phyloP scores from a whole-genome alignment of 2,329 filamentous ascomycete species.

The Calonectria montana region DNA sequence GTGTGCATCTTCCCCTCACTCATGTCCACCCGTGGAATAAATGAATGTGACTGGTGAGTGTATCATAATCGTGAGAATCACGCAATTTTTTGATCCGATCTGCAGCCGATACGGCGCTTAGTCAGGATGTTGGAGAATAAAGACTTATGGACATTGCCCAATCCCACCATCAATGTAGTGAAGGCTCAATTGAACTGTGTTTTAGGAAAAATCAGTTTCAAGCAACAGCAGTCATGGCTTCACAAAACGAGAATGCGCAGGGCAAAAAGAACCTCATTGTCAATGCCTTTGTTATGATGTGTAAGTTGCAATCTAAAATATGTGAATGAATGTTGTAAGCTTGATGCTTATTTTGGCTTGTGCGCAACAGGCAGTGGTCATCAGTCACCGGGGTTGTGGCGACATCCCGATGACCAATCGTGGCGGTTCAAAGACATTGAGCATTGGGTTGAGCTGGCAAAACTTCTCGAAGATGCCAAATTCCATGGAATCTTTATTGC shows the following conservation, averaged over 20 bases:
- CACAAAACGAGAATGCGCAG: constrained; percentile 22
- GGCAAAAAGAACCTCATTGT: constrained; percentile 54
- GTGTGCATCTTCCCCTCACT: constrained; percentile 18
- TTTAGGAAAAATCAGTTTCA: neutral
- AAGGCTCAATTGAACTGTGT: constrained; percentile 2
- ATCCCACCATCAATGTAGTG: constrained; percentile 2
- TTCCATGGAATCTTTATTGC: constrained; percentile 77
- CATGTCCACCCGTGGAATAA: constrained; percentile 14
- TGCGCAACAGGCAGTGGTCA: constrained; percentile 52
- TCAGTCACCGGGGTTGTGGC: constrained; percentile 63
- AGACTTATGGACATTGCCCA: neutral
- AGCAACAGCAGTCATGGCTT: constrained; percentile 29
- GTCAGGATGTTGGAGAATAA: constrained; percentile 25
- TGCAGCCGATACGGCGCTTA: neutral
- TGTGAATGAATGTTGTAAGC: neutral
- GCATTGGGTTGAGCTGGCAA: constrained; percentile 71
- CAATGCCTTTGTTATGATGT: constrained; percentile 57
- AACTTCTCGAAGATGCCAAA: constrained; percentile 69
- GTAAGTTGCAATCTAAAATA: constrained; percentile 35
- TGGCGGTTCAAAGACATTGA: constrained; percentile 69
- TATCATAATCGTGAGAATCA: constrained; percentile 35
- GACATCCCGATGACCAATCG: constrained; percentile 73
- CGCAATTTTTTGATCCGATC: constrained; percentile 29
- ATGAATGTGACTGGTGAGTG: constrained; percentile 14
- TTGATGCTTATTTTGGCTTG: constrained; percentile 23